A percentile compares a stretch with the other conserved stretches of the same genome.
Evolutionary conservation across 2,329 filamentous ascomycete genomes (phyloP).

Genomic region (Fusarium gaditjirri): DNA sequence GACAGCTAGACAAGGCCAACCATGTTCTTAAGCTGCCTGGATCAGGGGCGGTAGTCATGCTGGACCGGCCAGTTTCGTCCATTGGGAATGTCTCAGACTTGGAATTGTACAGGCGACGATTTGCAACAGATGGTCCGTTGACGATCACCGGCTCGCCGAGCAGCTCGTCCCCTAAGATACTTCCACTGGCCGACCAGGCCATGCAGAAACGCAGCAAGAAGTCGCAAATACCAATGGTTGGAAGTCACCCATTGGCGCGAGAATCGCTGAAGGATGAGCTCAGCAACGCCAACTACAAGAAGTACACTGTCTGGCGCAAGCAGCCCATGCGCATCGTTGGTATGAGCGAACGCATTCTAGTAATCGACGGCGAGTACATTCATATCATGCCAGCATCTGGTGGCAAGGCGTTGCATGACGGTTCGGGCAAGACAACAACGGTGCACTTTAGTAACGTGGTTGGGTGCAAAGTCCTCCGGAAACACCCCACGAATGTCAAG

Average conservation of each 20-base stretch:
- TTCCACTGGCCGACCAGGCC: constrained; percentile 59
- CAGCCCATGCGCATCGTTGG: constrained; percentile 84
- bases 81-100: constrained; percentile 80
- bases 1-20: constrained; percentile 80
- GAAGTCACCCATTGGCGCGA: constrained; percentile 74
- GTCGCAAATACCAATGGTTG: constrained; percentile 60
- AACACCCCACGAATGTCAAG: constrained; percentile 84
- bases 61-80: constrained; percentile 82
- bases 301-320: constrained; percentile 83
- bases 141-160: constrained; percentile 76
- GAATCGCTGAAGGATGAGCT: constrained; percentile 70
- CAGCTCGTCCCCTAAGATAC: constrained; percentile 75
- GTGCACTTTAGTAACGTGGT: constrained; percentile 86
- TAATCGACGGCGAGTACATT: constrained; percentile 87
- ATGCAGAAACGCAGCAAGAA: constrained; percentile 62
- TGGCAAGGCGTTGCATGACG: constrained; percentile 72
- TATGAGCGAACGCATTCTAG: constrained; percentile 78
- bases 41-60: constrained; percentile 77
- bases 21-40: constrained; percentile 82
- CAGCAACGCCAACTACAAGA: constrained; percentile 72
- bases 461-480: constrained; percentile 82
- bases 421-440: constrained; percentile 77
- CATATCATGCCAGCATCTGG: constrained; percentile 81
- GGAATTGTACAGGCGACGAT: constrained; percentile 79
- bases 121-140: constrained; percentile 77